Percentiles rank a stretch among this genome's conserved stretches.
Conservation (phyloP, 768 basidiomycete genomes). For the Suillus paluster region DNA sequence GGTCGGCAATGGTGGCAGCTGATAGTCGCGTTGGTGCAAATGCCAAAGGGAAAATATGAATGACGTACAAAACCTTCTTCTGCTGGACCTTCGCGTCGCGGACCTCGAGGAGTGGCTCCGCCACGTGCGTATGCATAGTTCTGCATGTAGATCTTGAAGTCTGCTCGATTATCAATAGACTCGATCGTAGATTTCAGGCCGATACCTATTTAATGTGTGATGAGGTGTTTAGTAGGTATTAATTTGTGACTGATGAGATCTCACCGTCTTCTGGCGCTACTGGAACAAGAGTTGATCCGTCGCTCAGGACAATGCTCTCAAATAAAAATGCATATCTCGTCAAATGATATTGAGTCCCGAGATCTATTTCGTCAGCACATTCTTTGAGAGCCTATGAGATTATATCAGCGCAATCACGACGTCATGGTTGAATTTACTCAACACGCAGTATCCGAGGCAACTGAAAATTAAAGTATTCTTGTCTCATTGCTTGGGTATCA, state of each 20-base stretch:
- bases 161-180: conserved; percentile 90
- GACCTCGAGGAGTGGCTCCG: conserved; percentile 61
- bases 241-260: conserved; percentile 16
- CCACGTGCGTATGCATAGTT: conserved; percentile 94
- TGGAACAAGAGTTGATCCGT: conserved; percentile 82
- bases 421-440: not conserved
- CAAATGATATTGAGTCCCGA: conserved; percentile 97
- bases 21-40: not conserved
- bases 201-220: conserved; percentile 42
- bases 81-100: conserved; percentile 83
- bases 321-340: conserved; percentile 94
- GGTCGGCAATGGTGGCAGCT: conserved; percentile 69
- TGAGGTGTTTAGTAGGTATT: not conserved
- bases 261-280: conserved; percentile 72
- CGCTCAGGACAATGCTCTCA: conserved; percentile 87
- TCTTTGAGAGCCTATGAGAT: conserved; percentile 81
- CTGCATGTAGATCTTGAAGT: conserved; percentile 98
- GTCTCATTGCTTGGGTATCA: conserved; percentile 88
- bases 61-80: conserved; percentile 95
- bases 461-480: conserved; percentile 98
- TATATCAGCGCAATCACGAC: conserved; percentile 14
- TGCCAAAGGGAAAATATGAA: conserved; percentile 11
- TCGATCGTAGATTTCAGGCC: conserved; percentile 90
- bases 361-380: conserved; percentile 93
- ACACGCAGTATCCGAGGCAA: conserved; percentile 87